Evolutionary conservation across 208 protist species (phyloP).

Genomic region (Crithidia mellificae): DNA sequence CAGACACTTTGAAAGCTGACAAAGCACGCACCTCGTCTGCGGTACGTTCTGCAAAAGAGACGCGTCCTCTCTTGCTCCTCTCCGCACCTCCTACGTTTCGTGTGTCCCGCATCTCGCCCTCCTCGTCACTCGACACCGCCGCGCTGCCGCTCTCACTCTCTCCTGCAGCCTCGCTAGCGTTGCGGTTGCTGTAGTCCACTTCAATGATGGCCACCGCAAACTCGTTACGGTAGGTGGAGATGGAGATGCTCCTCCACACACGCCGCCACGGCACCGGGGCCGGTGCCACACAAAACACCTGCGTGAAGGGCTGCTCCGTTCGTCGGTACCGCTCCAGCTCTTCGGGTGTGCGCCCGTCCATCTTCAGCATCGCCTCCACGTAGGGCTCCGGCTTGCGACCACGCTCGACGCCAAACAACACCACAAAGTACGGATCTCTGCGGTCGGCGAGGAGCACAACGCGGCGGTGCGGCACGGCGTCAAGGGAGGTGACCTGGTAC

Average conservation of each 20-base stretch:
- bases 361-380: conserved; percentile 16
- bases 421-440: conserved; percentile 45
- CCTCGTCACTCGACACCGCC: no score
- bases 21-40: no score
- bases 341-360: conserved; percentile 4
- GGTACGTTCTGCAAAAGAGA: no score
- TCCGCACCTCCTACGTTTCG: neutral
- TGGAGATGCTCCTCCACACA: conserved; percentile 22
- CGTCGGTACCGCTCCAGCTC: conserved; percentile 12
- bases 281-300: conserved; percentile 32
- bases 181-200: no score
- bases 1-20: no score
- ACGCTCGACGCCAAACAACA: conserved; percentile 32
- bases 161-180: no score
- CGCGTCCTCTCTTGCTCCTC: no score
- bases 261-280: conserved; percentile 37
- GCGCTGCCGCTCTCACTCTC: no score
- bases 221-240: conserved; percentile 23
- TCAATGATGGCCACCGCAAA: conserved; percentile 31
- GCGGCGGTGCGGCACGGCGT: conserved; percentile 45
- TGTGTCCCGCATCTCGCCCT: neutral
- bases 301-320: conserved; percentile 14
- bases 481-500: conserved; percentile 39
- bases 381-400: conserved; percentile 21
- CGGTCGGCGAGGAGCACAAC: conserved; percentile 57